Conservation (phyloP, 495 filamentous ascomycete genomes). For the Aspergillus bridgeri region DNA sequence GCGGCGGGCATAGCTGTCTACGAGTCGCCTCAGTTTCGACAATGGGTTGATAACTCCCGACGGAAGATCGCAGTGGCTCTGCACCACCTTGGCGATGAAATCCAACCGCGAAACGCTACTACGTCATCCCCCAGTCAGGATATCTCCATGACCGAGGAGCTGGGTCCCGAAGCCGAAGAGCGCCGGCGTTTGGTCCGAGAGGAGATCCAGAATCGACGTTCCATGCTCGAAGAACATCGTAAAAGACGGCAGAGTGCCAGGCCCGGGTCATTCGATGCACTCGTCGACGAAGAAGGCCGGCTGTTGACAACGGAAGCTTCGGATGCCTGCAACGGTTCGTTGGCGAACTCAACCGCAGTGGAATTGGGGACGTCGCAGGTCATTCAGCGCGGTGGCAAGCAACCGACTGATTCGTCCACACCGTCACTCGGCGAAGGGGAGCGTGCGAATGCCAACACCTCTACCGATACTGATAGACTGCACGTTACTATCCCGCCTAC, state of each 20-base stretch:
- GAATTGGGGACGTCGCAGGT: slow-evolving; percentile 47
- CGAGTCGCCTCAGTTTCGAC: slow-evolving; percentile 75
- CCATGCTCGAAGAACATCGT: slow-evolving; percentile 38
- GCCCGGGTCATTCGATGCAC: slow-evolving; percentile 48
- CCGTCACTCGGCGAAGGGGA: slow-evolving; percentile 19
- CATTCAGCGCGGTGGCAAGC: slow-evolving; percentile 47
- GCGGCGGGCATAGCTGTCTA: slow-evolving; percentile 83
- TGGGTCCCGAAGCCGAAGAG: slow-evolving; percentile 64
- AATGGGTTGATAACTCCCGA: slow-evolving; percentile 70
- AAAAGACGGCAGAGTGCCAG: slow-evolving; percentile 21
- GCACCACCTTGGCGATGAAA: slow-evolving; percentile 72
- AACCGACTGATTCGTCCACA: slow-evolving; percentile 33
- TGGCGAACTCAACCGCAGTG: slow-evolving; percentile 45
- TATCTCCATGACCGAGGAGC: slow-evolving; percentile 53
- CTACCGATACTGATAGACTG: slow-evolving; percentile 16
- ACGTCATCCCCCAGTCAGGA: slow-evolving; percentile 31
- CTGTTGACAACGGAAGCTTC: slow-evolving; percentile 26
- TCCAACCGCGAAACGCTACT: slow-evolving; percentile 50
- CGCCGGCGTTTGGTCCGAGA: slow-evolving; percentile 65
- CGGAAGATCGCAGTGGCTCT: slow-evolving; percentile 75
- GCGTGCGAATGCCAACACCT: background rate
- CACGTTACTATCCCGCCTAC: slow-evolving; percentile 36
- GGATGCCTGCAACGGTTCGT: slow-evolving; percentile 6
- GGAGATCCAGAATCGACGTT: slow-evolving; percentile 65
- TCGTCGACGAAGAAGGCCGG: slow-evolving; percentile 53